Evolutionary conservation across 108 stramenopile genomes (phyloP), one percentile per base, ranked within the genome.

Genomic region (Cyclotella sp.): DNA sequence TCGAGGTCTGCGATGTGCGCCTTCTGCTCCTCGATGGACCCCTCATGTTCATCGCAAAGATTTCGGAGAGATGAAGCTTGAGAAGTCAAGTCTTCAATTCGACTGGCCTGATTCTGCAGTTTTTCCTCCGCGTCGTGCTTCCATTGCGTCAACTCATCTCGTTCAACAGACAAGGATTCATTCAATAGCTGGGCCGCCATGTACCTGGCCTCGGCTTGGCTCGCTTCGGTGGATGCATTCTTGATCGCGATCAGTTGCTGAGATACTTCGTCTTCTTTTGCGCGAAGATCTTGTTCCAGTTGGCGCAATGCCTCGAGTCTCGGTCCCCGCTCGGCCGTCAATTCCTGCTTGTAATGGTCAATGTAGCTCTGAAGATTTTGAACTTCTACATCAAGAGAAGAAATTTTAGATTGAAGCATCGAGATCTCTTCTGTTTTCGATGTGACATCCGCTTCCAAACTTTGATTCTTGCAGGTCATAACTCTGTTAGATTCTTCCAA

Each of bases 11-110:
- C 42, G 29, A 70, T 58, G 13, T 59, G 11, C 3, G 1, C 57
- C 1, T 70, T 41, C 24, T 70, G 57, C 11, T 70, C 70, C 57
- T 53, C 43, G 10, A 70, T 58, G 9, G 21, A 57, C 7, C 26
- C 27, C 12, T 58, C 52, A 10, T 54, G 39, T 29, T 29, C 54
- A 27, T 70, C 18, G 43, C 70, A 70, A n/a, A 8, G 70, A 16
- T 13, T 53, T 29, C 5, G n/a, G 2, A 54, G 65, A 45, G n/a
- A 43, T 26, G 65, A 47, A 16, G 39, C 15, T 18, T 40, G 28
- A 15, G 34, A 51, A 14, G 46, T 54, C 51, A 68, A 22, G 41
- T 68, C 49, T 68, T 54, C 34, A 21, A 68, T 52, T 7, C 18
- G 47, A 30, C 29, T 54, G 16, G 18, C 30, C 34, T 54, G 51